Conservation (phyloP, 169 alveolate species). For the Cryptosporidium baileyi region DNA sequence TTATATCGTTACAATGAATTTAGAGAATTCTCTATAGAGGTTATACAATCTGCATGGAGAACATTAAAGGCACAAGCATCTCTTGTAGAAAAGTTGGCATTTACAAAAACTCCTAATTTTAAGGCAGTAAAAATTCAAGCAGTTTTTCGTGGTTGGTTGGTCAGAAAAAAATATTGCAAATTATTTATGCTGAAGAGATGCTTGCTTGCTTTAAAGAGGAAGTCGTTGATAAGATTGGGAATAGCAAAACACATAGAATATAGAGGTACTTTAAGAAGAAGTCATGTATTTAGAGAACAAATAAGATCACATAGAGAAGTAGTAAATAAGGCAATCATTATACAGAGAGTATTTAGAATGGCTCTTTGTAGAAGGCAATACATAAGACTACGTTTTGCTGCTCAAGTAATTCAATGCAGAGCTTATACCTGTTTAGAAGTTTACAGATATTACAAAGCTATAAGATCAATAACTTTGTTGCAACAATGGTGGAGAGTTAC, state of each 20-base stretch:
- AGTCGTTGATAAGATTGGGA: constrained; percentile 35
- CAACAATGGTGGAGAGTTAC: constrained; percentile 68
- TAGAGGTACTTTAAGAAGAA: constrained; percentile 66
- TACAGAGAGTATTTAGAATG: constrained; percentile 67
- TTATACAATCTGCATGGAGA: constrained; percentile 69
- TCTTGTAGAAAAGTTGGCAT: constrained; percentile 64
- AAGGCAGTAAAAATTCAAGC: constrained; percentile 66
- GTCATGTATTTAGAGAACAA: constrained; percentile 67
- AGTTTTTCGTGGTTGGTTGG: constrained; percentile 62
- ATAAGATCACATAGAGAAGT: constrained; percentile 66
- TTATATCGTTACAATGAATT: constrained; percentile 42
- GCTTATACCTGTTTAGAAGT: constrained; percentile 66
- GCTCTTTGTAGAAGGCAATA: constrained; percentile 59
- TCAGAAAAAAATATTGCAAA: constrained; percentile 30
- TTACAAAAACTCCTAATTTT: constrained; percentile 62
- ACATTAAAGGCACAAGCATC: constrained; percentile 58
- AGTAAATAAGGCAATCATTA: constrained; percentile 55
- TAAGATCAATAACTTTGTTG: constrained; percentile 36
- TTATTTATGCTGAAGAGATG: constrained; percentile 59
- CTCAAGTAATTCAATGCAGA: constrained; percentile 66
- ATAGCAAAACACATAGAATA: constrained; percentile 66
- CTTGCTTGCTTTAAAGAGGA: constrained; percentile 28
- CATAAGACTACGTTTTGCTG: constrained; percentile 11
- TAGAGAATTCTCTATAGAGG: constrained; percentile 59
- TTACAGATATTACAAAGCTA: constrained; percentile 48